These are phyloP conservation scores for Quercus phellos DNA, from an alignment of 331 rosid genomes.

Conservation along the genomic window DNA sequence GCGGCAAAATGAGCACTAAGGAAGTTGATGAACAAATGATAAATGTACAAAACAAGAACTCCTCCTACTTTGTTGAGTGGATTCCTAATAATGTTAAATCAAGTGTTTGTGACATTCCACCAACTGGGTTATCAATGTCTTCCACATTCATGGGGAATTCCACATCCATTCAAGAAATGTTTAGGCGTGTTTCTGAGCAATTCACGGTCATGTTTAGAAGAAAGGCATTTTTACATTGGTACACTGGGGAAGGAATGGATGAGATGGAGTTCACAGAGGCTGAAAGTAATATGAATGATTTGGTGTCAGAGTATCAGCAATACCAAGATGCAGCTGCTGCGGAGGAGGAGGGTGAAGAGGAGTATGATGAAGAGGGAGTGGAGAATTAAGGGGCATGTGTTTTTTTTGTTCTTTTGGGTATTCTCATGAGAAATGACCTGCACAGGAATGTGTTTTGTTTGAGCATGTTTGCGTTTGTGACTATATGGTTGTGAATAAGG, in stretches of 20 bases:
- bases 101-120: conserved; percentile 82
- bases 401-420: neutral
- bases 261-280: conserved; percentile 80
- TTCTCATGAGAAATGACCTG: neutral
- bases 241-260: conserved; percentile 72
- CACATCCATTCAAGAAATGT: conserved; percentile 84
- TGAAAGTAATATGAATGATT: conserved; percentile 71
- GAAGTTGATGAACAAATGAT: conserved; percentile 83
- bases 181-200: conserved; percentile 77
- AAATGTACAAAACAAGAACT: conserved; percentile 84
- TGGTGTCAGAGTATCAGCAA: conserved; percentile 83
- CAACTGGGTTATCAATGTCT: conserved; percentile 70
- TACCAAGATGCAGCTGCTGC: conserved; percentile 72
- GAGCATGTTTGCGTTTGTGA: neutral
- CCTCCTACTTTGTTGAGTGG: conserved; percentile 81
- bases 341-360: conserved; percentile 40
- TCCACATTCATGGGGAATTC: conserved; percentile 89
- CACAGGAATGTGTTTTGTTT: neutral
- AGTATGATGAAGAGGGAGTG: conserved; percentile 36
- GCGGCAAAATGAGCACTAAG: conserved; percentile 82
- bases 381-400: conserved; percentile 14
- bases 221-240: conserved; percentile 80
- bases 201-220: conserved; percentile 84
- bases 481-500: conserved; percentile 9
- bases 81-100: conserved; percentile 86